Conservation (phyloP, 805 yeast species). For the Debaryomyces tyrocola region DNA sequence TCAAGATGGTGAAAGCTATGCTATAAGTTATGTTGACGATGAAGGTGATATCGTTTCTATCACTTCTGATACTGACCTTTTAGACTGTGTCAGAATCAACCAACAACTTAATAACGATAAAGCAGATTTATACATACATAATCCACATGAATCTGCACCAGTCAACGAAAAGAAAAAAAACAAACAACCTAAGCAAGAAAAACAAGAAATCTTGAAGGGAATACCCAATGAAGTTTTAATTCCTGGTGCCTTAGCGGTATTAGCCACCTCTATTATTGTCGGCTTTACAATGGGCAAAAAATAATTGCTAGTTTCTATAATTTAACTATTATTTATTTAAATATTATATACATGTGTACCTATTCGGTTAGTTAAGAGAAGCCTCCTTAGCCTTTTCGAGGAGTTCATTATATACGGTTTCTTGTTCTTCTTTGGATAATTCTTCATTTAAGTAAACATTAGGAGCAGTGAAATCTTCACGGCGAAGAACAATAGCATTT, state of each 20-base stretch:
- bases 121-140: constrained; percentile 73
- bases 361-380: constrained; percentile 1
- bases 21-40: constrained; percentile 78
- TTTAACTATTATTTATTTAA: neutral
- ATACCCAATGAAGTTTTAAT: constrained; percentile 59
- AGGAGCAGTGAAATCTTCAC: constrained; percentile 54
- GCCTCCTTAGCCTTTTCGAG: constrained; percentile 43
- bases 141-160: constrained; percentile 49
- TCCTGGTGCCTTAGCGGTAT: constrained; percentile 60
- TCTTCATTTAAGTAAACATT: constrained; percentile 58
- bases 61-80: constrained; percentile 69
- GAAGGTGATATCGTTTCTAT: constrained; percentile 81
- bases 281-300: constrained; percentile 55
- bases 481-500: constrained; percentile 66
- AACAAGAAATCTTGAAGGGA: constrained; percentile 42
- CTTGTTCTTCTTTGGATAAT: constrained; percentile 46
- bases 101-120: constrained; percentile 50
- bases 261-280: constrained; percentile 59
- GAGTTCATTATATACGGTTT: constrained; percentile 46
- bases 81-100: constrained; percentile 68
- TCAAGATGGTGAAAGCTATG: constrained; percentile 42
- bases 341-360: neutral
- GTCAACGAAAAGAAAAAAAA: constrained; percentile 18
- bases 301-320: constrained; percentile 11
- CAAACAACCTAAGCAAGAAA: constrained; percentile 10